Base-by-base conservation (phyloP, 2,329 filamentous ascomycete species). In the Fusarium torulosum region DNA sequence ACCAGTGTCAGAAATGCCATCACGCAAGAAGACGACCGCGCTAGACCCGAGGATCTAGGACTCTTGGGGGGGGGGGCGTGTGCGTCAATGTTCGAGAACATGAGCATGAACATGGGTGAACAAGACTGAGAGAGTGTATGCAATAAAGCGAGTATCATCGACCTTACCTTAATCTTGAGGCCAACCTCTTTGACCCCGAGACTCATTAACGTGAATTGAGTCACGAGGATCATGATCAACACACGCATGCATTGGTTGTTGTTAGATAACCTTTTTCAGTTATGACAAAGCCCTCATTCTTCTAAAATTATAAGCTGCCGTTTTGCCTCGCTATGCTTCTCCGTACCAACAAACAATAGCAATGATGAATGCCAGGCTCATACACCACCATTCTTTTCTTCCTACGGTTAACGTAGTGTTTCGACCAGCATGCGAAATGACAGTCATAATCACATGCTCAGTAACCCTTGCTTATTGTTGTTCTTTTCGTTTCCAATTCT, bases 171-270 rank as follows among this genome's bases (percentile, higher is more conserved):
- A 53, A 46, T 66, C 41, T 57, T 53, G 56, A 69, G 65, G 65
- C 63, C 63, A 67, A 49, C 58, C 53, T 66, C 38, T 51, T 25
- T 31, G 23, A 40, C 27, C 37, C 38, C 42, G 40, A 37, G 23
- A 21, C 23, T 59, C 45, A 25, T 45, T 20, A 60, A 53, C 27
- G 47, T 46, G 33, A 51, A 50, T 27, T 63, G 38, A 59, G 61
- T 69, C 66, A 68, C 66, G 61, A 54, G 66, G 40, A 53, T 47
- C 57, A 44, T 37, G 45, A 66, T 66, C 41, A 63, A 45, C 56
- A 51, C 62, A 67, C 46, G 33, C 31, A 66, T 45, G 65, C 42
- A 66, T 45, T 25, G 17, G 47, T 59, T 42, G 29, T 35, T 46
- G 23, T 50, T 45, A 46, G 29, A 49, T 56, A 52, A 37, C 29